Percentiles rank a stretch among this genome's conserved stretches.
phyloP scores from a whole-genome alignment of 1,284 basidiomycete species.

The Cryptococcus jaspeensis region DNA sequence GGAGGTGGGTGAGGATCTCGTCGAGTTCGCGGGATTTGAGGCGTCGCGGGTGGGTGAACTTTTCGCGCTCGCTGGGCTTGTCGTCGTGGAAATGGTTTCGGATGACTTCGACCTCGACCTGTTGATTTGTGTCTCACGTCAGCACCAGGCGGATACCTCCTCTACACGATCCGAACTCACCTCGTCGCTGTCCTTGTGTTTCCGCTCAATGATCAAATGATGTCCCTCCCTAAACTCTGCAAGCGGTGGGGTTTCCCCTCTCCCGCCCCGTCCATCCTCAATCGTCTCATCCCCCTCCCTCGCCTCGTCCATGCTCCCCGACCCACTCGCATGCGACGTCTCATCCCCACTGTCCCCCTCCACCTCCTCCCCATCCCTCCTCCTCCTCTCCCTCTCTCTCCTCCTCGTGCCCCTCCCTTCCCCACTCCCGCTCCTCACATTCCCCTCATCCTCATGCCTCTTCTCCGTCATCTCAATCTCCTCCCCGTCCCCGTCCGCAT shows the following conservation, averaged over 20 bases:
- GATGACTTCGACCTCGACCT: slow-evolving; percentile 66
- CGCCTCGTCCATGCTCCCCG: slow-evolving; percentile 13
- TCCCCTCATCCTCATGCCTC: slow-evolving; percentile 48
- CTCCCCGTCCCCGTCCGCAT: slow-evolving; percentile 11
- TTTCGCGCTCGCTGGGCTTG: slow-evolving; percentile 21
- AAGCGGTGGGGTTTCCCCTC: slow-evolving; percentile 38
- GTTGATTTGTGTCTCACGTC: neutral
- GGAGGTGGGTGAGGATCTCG: slow-evolving; percentile 17
- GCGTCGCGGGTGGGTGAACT: slow-evolving; percentile 37
- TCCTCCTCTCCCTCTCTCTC: slow-evolving; percentile 2
- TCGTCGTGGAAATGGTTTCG: slow-evolving; percentile 50
- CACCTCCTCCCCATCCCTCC: neutral
- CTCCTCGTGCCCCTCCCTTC: neutral
- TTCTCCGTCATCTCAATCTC: slow-evolving; percentile 35
- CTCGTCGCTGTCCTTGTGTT: slow-evolving; percentile 61
- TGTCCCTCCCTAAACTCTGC: slow-evolving; percentile 69
- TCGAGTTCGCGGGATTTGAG: slow-evolving; percentile 35
- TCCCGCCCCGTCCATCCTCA: slow-evolving; percentile 28
- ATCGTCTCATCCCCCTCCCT: slow-evolving; percentile 16
- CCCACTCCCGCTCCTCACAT: slow-evolving; percentile 31
- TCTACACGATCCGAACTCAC: slow-evolving; percentile 50
- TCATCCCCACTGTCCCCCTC: neutral
- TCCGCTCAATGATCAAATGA: slow-evolving; percentile 65
- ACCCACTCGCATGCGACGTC: neutral
- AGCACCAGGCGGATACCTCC: neutral